Percentiles rank a stretch among this genome's conserved stretches.
phyloP scores from a whole-genome alignment of 148 eudicot species.

The Mesembryanthemum crystallinum region DNA sequence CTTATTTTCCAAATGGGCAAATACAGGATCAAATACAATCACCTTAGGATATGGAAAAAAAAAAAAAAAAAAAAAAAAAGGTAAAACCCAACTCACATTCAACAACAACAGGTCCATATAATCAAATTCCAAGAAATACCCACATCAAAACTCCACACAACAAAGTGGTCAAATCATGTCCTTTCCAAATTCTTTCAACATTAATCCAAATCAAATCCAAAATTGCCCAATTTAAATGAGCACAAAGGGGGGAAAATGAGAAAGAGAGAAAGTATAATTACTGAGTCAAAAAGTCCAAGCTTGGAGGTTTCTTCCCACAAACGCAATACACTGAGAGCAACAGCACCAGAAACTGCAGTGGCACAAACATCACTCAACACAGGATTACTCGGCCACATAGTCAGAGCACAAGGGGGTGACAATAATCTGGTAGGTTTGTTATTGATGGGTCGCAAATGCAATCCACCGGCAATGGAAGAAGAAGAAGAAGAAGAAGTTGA shows the following conservation, averaged over 20 bases:
- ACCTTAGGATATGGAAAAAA: too few relatives aligned
- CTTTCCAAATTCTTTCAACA: too few relatives aligned
- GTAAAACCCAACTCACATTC: neutral
- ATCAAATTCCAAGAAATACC: too few relatives aligned
- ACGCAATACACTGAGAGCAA: slow-evolving; percentile 45
- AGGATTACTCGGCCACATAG: slow-evolving; percentile 35
- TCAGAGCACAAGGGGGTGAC: neutral
- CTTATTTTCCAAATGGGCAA: neutral
- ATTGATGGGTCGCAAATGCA: too few relatives aligned
- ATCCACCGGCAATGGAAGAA: neutral
- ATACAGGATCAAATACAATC: neutral
- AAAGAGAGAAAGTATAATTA: slow-evolving; percentile 7
- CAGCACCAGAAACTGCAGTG: slow-evolving; percentile 34
- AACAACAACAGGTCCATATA: too few relatives aligned
- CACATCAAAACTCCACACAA: too few relatives aligned
- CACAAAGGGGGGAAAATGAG: neutral
- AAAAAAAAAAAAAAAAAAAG: neutral
- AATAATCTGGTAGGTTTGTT: too few relatives aligned
- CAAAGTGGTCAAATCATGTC: too few relatives aligned
- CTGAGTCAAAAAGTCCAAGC: slow-evolving; percentile 49
- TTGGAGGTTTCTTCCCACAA: slow-evolving; percentile 58
- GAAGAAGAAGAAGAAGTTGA: neutral
- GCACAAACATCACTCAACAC: slow-evolving; percentile 46
- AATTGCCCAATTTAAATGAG: neutral
- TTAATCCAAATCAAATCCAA: neutral